Base-by-base conservation (phyloP, 768 basidiomycete genomes). In the Lactifluus piperatus region DNA sequence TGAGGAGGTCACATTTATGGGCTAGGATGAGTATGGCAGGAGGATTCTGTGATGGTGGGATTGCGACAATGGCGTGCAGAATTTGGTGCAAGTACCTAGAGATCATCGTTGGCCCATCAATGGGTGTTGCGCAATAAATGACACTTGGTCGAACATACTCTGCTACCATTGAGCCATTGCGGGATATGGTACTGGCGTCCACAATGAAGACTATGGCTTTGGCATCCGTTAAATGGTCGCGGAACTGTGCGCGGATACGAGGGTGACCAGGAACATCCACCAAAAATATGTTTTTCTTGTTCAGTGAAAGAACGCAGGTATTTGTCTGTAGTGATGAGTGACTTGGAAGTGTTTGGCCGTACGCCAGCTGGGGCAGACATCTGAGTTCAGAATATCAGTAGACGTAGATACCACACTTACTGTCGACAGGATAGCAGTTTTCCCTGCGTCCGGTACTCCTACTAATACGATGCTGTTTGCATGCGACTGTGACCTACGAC, bases 231-330 rank as follows among this genome's bases (percentile, higher is more conserved):
- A 93, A 69, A 64, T 85, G 71, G 43, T 91, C 88, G 49, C 71
- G 73, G 67, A 90, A 88, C 66, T 90, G 87, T 65, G 80, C 80
- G 30, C 89, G 73, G 56, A 93, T 79, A 43, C 91, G 80, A 10
- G 90, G 86, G 69, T 93, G 91, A n/a, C 91, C 91, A 8, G 91
- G 91, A 43, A 93, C 72, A 70, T 93, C 91, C 18, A 91, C 74
- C 13, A 88, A 71, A 41, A 75, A 79, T 46, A 86, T 68, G 14
- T 71, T 67, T 64, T 78, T 80, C 44, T 73, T 75, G 6, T 71
- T 68, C n/a, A 84, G 64, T 5, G 71, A 58, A 34, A 85, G 68
- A 5, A 76, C 63, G 4, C 81, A 78, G 0, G 77, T 72, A 68
- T 90, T 93, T 5, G 78, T 76, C 69, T 93, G 91, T 68, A 93